These are phyloP conservation scores for Termitomyces sp. DNA, from an alignment of 768 basidiomycete genomes.

Conservation along the genomic window DNA sequence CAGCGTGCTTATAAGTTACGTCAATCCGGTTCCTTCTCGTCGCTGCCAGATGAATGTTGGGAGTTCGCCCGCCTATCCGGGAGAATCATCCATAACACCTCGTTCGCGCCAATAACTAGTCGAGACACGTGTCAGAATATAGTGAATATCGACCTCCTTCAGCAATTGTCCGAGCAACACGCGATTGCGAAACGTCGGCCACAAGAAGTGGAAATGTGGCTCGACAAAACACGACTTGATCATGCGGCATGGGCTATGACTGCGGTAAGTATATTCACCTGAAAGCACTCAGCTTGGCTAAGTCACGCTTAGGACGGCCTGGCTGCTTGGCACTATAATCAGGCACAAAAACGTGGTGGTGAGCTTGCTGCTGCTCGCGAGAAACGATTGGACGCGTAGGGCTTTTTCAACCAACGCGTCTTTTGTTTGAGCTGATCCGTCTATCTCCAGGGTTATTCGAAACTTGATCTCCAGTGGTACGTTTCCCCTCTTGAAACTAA, in stretches of 20 bases:
- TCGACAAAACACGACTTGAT: constrained; percentile 24
- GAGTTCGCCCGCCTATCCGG: constrained; percentile 14
- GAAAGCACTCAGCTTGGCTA: background rate
- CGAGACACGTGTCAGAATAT: constrained; percentile 16
- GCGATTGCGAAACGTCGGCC: constrained; percentile 16
- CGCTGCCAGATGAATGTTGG: constrained; percentile 14
- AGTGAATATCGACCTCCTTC: constrained; percentile 12
- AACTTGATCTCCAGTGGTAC: constrained; percentile 13
- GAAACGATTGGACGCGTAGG: constrained; percentile 33
- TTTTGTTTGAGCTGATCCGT: background rate
- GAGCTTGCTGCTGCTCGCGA: constrained; percentile 31
- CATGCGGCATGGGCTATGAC: constrained; percentile 22
- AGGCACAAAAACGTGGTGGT: constrained; percentile 28
- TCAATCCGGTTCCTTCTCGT: constrained; percentile 1
- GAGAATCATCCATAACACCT: constrained; percentile 14
- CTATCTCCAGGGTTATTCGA: constrained; percentile 7
- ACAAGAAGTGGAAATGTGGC: constrained; percentile 20
- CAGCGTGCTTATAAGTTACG: constrained; percentile 11
- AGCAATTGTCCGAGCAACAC: constrained; percentile 21
- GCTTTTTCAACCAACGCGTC: background rate
- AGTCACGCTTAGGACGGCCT: constrained; percentile 19
- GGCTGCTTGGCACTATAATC: constrained; percentile 26
- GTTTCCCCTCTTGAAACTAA: background rate
- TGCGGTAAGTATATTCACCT: constrained; percentile 16
- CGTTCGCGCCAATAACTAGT: constrained; percentile 17